These are phyloP conservation scores for Cercospora sp. DNA, from an alignment of 2,329 filamentous ascomycete genomes.

Conservation along the genomic window DNA sequence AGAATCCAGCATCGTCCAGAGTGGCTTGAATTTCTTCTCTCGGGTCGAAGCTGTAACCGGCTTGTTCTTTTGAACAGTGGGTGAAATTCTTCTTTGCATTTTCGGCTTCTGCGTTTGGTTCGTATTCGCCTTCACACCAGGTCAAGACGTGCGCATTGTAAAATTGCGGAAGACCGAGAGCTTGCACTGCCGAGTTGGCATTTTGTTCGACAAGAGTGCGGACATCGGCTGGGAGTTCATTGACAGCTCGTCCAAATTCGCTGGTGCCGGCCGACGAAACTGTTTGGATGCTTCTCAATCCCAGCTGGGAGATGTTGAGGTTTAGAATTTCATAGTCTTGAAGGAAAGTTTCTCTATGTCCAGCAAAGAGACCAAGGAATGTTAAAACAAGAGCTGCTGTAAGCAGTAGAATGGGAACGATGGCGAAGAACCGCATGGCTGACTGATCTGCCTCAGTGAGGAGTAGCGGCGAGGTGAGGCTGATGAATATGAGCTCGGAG, in stretches of 20 bases:
- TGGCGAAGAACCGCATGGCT: background rate
- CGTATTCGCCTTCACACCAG: conserved; percentile 57
- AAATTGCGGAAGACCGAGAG: conserved; percentile 60
- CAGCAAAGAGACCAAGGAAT: conserved; percentile 62
- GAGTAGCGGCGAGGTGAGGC: background rate
- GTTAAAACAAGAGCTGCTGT: conserved; percentile 58
- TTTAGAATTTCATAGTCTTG: conserved; percentile 58
- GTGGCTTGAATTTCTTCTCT: conserved; percentile 51
- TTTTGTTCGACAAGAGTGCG: conserved; percentile 5
- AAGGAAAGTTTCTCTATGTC: conserved; percentile 56
- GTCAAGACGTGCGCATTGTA: conserved; percentile 63
- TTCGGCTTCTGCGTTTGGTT: conserved; percentile 44
- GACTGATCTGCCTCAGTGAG: background rate
- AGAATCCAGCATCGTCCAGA: conserved; percentile 44
- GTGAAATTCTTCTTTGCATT: conserved; percentile 51
- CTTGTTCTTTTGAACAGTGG: conserved; percentile 55
- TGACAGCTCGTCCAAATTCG: conserved; percentile 35
- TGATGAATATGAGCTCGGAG: background rate
- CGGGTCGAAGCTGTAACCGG: conserved; percentile 61
- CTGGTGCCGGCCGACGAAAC: conserved; percentile 29
- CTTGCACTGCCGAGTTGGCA: conserved; percentile 42
- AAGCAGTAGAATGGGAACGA: conserved; percentile 4
- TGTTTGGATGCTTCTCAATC: conserved; percentile 38
- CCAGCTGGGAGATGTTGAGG: conserved; percentile 59
- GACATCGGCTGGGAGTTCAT: conserved; percentile 33